Base-by-base conservation (phyloP, 2,329 filamentous ascomycete genomes). In the Clonostachys rhizophaga region DNA sequence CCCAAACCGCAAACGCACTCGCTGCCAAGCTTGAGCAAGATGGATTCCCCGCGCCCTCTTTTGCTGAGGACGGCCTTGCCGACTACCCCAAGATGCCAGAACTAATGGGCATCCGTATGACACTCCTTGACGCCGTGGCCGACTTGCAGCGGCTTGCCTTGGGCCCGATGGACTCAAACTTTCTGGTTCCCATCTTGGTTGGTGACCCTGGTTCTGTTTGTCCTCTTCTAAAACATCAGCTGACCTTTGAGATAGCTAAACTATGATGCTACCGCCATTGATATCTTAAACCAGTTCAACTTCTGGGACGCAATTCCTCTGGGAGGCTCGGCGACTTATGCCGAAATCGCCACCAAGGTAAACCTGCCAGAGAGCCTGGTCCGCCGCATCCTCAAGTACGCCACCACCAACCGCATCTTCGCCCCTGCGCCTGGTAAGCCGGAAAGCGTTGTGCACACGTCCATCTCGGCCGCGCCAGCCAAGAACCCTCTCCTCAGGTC, bases 311-410 rank as follows among this genome's bases (percentile, higher is more conserved):
- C 55, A n/a, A 52, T 59, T 0, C 56, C 56, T 5, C 11, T 39
- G 7, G 52, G 43, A 11, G 54, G 56, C 18, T 52, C 49, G 2
- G 54, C 52, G 17, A 51, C 48, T 2, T 52, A 50, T 34, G 36
- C 42, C 4, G 52, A 58, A 14, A 53, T 59, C 13, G 60, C 70
- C 8, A 46, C 58, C 18, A 55, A 55, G 13, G 62, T 64, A 2
- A 58, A 57, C 4, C 65, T 73, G 5, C 70, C 69, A 0, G 57
- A 63, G 45, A 59, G 61, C 13, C 57, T 68, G 12, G 63, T 67
- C 10, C 55, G 56, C n/a, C 64, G 68, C 11, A 47, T 71, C 13
- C 49, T 71, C 40, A 56, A 61, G 40, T 62, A 71, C 52, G 65
- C 61, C 11, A 58, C 62, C 5, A 61, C 65, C 5, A 57, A 67